Base-by-base conservation (phyloP, 768 basidiomycete genomes). In the Leccinum obscurum region DNA sequence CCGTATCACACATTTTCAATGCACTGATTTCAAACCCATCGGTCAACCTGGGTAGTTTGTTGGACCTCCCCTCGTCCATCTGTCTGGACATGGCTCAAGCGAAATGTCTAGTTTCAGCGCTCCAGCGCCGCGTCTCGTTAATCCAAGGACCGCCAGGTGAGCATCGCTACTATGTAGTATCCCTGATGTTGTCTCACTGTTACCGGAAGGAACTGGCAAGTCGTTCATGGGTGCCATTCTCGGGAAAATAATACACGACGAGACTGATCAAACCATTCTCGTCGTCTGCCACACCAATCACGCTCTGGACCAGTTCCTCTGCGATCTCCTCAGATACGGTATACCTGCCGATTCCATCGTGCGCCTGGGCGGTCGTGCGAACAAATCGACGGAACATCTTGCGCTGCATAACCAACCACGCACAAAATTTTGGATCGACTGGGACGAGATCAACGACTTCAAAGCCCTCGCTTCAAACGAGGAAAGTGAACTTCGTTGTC, bases 201-300 rank as follows among this genome's bases (percentile, higher is more conserved):
- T 52, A 8, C 5, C 2, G 2, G 8, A 28, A 89, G 88, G 88
- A 1, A 90, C 88, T 0, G 88, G 88, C 1, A 90, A 89, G 64
- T 88, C 86, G 0, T 88, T 88, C 65, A 83, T 89, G 46, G 88
- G 88, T 1, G 82, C 85, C 1, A 72, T 89, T 1, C 71, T 88
- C 1, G 85, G 85, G 0, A 89, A 88, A 59, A 72, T 78, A 4
- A 69, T 88, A 13, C 80, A 88, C 49, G 79, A 83, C 17, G 65
- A 69, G 53, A 81, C 81, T 0, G 4, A 59, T 0, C 72, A 77
- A 46, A 82, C 70, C 1, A 86, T 89, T 22, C 80, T 89, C 10
- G 84, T 89, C 15, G 83, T 87, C 30, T 89, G 87, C 65, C 88
- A 83, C 58, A 90, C 87, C 0, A 90, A 90, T 58, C 88, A 90